phyloP scores from a whole-genome alignment of 257 asterid genomes.

The Cruciata laevipes region DNA sequence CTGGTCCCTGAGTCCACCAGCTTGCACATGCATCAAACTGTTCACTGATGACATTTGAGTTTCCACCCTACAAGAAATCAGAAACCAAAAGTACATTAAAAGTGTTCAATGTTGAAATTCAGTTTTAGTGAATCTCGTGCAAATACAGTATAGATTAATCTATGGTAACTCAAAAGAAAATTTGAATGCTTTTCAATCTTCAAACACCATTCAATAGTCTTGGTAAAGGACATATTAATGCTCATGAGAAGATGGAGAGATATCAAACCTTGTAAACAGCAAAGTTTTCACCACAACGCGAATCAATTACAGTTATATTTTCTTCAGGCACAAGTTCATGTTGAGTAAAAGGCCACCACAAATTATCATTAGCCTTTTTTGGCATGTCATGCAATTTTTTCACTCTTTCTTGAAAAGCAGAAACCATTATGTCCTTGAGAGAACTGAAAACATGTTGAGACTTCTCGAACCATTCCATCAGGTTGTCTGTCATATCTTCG shows the following conservation, averaged over 20 bases:
- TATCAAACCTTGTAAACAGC: slow-evolving; percentile 64
- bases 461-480: slow-evolving; percentile 71
- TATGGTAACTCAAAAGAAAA: background rate
- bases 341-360: slow-evolving; percentile 99
- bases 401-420: slow-evolving; percentile 48
- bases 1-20: slow-evolving; percentile 99
- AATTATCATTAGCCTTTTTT: slow-evolving; percentile 55
- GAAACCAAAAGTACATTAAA: slow-evolving; percentile 19
- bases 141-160: background rate
- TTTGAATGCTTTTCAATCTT: background rate
- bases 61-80: slow-evolving; percentile 34
- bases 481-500: slow-evolving; percentile 64
- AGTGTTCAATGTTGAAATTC: background rate
- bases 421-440: slow-evolving; percentile 72
- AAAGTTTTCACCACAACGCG: slow-evolving; percentile 95
- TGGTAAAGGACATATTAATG: background rate
- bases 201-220: background rate
- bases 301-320: slow-evolving; percentile 85
- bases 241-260: background rate
- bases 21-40: slow-evolving; percentile 99
- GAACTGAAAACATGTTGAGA: slow-evolving; percentile 56
- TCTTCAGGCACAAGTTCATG: slow-evolving; percentile 76
- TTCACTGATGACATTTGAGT: slow-evolving; percentile 46
- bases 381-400: slow-evolving; percentile 64
- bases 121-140: background rate